Conservation (phyloP, 306 rosid species). For the Quercus engelmannii region DNA sequence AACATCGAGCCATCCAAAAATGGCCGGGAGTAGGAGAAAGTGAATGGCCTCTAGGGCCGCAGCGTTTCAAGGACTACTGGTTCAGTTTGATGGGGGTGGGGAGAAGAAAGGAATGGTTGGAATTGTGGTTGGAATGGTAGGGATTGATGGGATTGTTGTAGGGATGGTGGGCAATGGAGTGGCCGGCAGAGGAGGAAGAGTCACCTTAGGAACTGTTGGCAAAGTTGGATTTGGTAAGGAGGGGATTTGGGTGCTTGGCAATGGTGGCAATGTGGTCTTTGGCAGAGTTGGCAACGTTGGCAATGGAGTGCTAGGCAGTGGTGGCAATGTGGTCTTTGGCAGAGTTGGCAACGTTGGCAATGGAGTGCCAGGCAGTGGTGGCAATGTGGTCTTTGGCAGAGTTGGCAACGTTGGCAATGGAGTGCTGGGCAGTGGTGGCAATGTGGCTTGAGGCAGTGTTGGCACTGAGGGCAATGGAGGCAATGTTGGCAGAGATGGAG, state of each 20-base stretch:
- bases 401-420: background rate
- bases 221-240: background rate
- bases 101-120: slow-evolving; percentile 15
- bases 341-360: background rate
- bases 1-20: background rate
- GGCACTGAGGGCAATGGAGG: slow-evolving; percentile 16
- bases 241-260: slow-evolving; percentile 10
- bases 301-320: background rate
- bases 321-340: background rate
- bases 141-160: slow-evolving; percentile 4
- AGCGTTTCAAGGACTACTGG: background rate
- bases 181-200: slow-evolving; percentile 24
- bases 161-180: slow-evolving; percentile 17
- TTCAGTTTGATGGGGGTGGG: slow-evolving; percentile 28
- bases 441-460: slow-evolving; percentile 2
- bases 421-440: slow-evolving; percentile 1
- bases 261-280: slow-evolving; percentile 25
- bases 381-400: background rate
- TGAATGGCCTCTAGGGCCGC: background rate
- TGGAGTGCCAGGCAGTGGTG: background rate
- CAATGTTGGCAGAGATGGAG: slow-evolving; percentile 23
- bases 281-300: background rate
- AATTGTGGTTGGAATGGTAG: slow-evolving; percentile 11
- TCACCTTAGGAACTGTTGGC: slow-evolving; percentile 1
- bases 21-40: background rate